Evolutionary conservation across 176 grass and related monocot species (phyloP).

Genomic region (Raddia distichophylla): DNA sequence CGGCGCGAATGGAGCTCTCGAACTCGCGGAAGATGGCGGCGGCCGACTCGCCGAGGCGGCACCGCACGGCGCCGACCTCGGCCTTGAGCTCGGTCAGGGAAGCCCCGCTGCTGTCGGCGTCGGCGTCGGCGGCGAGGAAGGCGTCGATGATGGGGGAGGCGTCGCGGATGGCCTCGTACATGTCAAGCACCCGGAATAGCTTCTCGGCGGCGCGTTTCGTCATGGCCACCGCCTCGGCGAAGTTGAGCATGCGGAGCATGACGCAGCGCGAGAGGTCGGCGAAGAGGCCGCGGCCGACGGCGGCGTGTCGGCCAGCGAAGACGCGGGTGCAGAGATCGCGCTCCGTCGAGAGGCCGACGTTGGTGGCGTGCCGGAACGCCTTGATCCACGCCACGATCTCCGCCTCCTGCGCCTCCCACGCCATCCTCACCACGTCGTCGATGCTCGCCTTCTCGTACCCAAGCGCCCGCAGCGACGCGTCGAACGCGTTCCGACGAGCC

Average conservation of each 20-base stretch:
- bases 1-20: constrained; percentile 83
- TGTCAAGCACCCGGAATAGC: constrained; percentile 92
- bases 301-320: constrained; percentile 45
- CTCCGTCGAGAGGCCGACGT: constrained; percentile 61
- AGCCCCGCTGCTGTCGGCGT: background rate
- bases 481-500: constrained; percentile 62
- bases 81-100: constrained; percentile 53
- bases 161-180: constrained; percentile 81
- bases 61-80: constrained; percentile 49
- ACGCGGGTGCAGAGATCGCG: constrained; percentile 63
- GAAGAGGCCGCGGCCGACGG: constrained; percentile 50
- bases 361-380: constrained; percentile 64
- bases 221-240: constrained; percentile 73
- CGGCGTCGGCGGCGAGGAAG: constrained; percentile 42
- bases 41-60: constrained; percentile 62
- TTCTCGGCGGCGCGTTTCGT: constrained; percentile 70
- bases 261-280: constrained; percentile 52
- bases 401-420: constrained; percentile 78
- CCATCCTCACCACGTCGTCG: constrained; percentile 64
- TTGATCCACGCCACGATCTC: constrained; percentile 72
- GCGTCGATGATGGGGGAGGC: constrained; percentile 52
- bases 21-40: constrained; percentile 82
- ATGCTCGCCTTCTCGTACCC: constrained; percentile 52
- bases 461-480: constrained; percentile 23
- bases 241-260: constrained; percentile 75